These are phyloP conservation scores for Wickerhamomyces chambardii DNA, from an alignment of 805 yeast species.

Conservation along the genomic window DNA sequence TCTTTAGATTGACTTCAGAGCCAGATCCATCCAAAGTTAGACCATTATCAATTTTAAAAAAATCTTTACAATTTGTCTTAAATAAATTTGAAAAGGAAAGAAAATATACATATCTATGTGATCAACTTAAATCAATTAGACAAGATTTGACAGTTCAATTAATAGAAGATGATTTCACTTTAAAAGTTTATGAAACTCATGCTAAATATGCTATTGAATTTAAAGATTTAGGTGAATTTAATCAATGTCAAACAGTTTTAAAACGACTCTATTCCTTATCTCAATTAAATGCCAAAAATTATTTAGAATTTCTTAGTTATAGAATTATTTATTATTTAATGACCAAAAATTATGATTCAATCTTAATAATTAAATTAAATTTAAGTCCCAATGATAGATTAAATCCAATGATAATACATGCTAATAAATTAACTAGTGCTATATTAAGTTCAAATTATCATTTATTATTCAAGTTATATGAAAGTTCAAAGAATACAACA, in stretches of 20 bases:
- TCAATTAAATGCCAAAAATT: slow-evolving; percentile 26
- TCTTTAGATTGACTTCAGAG: slow-evolving; percentile 80
- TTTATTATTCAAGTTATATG: slow-evolving; percentile 35
- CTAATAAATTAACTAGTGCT: slow-evolving; percentile 22
- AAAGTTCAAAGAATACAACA: slow-evolving; percentile 30
- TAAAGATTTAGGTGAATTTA: slow-evolving; percentile 86
- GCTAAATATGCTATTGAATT: slow-evolving; percentile 81
- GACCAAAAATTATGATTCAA: slow-evolving; percentile 45
- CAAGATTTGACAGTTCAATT: slow-evolving; percentile 93
- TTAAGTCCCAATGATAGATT: slow-evolving; percentile 23
- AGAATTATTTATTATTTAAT: slow-evolving; percentile 66
- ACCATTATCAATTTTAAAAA: slow-evolving; percentile 53
- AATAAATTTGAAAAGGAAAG: slow-evolving; percentile 39
- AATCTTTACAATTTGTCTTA: slow-evolving; percentile 46
- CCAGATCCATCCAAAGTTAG: slow-evolving; percentile 83
- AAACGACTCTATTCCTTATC: slow-evolving; percentile 46
- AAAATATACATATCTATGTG: slow-evolving; percentile 70
- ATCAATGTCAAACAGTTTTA: slow-evolving; percentile 86
- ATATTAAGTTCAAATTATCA: slow-evolving; percentile 39
- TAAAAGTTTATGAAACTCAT: slow-evolving; percentile 75
- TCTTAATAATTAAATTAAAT: slow-evolving; percentile 30
- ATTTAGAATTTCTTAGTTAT: slow-evolving; percentile 64
- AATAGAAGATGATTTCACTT: slow-evolving; percentile 68
- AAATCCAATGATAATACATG: slow-evolving; percentile 8
- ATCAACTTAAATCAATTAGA: slow-evolving; percentile 85